Evolutionary conservation across 2,329 filamentous ascomycete species (phyloP), one percentile per base, ranked within the genome.

Genomic region (Geosmithia morbida): DNA sequence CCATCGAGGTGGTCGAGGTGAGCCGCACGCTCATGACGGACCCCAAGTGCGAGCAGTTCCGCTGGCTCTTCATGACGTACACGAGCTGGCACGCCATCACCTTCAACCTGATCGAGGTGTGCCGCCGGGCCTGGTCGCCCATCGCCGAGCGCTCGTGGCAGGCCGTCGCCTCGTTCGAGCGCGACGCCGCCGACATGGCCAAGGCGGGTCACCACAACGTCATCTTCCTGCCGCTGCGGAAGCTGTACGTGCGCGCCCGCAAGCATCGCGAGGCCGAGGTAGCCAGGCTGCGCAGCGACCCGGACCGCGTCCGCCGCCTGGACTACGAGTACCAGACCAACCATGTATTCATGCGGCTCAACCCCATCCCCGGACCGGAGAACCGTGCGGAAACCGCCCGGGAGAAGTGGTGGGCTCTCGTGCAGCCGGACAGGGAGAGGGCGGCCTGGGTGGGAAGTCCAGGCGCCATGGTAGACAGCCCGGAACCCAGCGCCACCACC

Each of bases 1-100:
- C 83, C 2, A 72, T 89, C 22, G 84, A 89, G 55, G 79, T 88
- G 22, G 73, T 87, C 44, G 85, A 89, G 59, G 64, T 85, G 57
- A 76, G 76, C 17, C 68, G 81, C 45, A 68, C 84, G 1, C 65
- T 88, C 14, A 77, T 83, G 54, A 76, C 71, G 0, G 81, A 87
- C 42, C 55, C 58, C 7, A 61, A 67, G 7, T 67, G 63, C 51
- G 64, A 63, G 45, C 65, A 67, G 39, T 75, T 69, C 57, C 58
- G 64, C 18, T 75, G 71, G 71, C 56, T 74, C 2, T 72, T 69
- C 52, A 64, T 66, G 51, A 74, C 69, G 0, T 74, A 74, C 48
- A 67, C 68, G 4, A 70, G 70, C 48, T 75, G 71, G 71, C 68
- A 72, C 46, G 67, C 70, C 20, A 64, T 74, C 50, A 67, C 70